Evolutionary conservation across 73 alveolate species (phyloP), one percentile per base, ranked within the genome.

Genomic region (Breviolum minutum): DNA sequence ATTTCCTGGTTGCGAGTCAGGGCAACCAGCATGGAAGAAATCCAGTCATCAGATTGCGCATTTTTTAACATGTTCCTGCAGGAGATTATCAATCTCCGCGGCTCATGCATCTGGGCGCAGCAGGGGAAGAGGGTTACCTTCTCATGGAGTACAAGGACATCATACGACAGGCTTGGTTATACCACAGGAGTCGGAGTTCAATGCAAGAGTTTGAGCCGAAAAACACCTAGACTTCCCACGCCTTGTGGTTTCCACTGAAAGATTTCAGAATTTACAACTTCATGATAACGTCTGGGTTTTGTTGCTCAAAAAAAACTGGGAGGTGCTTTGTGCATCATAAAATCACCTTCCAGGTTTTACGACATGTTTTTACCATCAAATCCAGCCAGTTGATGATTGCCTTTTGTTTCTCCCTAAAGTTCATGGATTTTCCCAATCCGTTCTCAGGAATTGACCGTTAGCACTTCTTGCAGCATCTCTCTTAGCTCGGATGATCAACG

Each of bases 31-130:
- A 66, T 13, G n/a, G n/a, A n/a, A n/a, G n/a, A n/a, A n/a, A n/a
- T n/a, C n/a, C n/a, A n/a, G n/a, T n/a, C n/a, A n/a, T 17, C 11
- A 66, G 74, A 66, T 66, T 66, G 11, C 74, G 74, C 24, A 17
- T 11, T 17, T 13, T 66, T n/a, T 3, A 40, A 40, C 1, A n/a
- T 7, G 63, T 8, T 27, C 63, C 10, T 77, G 26, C 91, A 82
- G 91, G 91, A 76, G 96, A 90, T 87, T 90, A 90, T 63, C 96
- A 90, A 62, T 29, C 86, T 22, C 96, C 96, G 14, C 87, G 96
- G 16, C 63, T 90, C 62, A 62, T 90, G 96, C 48, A 62, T 63
- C 74, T 90, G 10, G 96, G 87, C 40, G 87, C 32, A 19, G 69
- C 82, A 19, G 96, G 87, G 4, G 82, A 76, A 24, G 96, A 90